These are phyloP conservation scores for Colletotrichum musae DNA, from an alignment of 2,329 filamentous ascomycete genomes.

Conservation along the genomic window DNA sequence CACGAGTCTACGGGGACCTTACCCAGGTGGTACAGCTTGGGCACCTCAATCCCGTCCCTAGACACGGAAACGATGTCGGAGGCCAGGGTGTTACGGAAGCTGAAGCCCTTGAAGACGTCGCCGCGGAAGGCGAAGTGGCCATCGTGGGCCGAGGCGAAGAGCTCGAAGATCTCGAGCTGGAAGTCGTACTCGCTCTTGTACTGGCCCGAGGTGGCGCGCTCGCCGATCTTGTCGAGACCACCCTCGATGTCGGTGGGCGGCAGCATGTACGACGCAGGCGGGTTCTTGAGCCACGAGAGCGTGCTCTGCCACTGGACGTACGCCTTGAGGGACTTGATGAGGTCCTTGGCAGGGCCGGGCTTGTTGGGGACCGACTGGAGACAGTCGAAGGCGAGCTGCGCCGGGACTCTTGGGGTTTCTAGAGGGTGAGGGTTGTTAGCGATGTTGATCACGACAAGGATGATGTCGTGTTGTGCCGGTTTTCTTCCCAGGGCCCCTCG, in stretches of 20 bases:
- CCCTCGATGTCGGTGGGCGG: conserved; percentile 63
- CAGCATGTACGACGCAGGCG: conserved; percentile 65
- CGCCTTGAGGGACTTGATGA: conserved; percentile 55
- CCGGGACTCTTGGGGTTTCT: conserved; percentile 51
- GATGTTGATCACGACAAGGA: not conserved
- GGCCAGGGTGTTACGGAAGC: conserved; percentile 53
- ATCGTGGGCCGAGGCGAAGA: conserved; percentile 70
- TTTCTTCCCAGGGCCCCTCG: not conserved
- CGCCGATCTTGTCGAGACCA: conserved; percentile 60
- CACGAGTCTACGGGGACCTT: conserved; percentile 40
- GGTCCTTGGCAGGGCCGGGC: conserved; percentile 50
- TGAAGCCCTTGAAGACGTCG: conserved; percentile 67
- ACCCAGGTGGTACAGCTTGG: conserved; percentile 69
- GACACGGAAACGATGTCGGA: conserved; percentile 71
- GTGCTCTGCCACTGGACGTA: conserved; percentile 65
- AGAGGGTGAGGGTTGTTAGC: not conserved
- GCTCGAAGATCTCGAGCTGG: conserved; percentile 65
- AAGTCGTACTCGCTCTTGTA: conserved; percentile 70
- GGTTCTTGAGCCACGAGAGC: conserved; percentile 63
- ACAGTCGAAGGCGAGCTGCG: conserved; percentile 54
- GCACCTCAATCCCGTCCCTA: conserved; percentile 69
- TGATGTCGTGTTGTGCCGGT: not conserved
- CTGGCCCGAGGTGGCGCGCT: conserved; percentile 55
- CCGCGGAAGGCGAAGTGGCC: conserved; percentile 73
- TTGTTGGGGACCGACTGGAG: conserved; percentile 56